Evolutionary conservation across 1,284 basidiomycete species (phyloP).

Genomic region (Apiotrichum sp.): DNA sequence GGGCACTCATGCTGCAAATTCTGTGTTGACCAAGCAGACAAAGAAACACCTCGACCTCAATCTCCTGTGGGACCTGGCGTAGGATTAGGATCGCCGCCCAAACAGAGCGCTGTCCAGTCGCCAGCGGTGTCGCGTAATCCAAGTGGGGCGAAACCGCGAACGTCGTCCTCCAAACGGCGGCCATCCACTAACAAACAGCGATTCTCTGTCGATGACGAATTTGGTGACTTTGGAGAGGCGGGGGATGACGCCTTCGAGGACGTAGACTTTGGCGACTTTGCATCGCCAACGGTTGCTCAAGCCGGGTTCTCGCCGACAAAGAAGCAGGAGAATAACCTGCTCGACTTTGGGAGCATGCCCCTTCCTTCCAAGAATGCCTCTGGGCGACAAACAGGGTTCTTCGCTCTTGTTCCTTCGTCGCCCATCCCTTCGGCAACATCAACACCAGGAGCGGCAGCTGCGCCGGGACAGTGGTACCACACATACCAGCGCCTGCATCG

Average conservation of each 20-base stretch:
- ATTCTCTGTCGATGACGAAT: constrained; percentile 28
- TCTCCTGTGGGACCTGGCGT: background rate
- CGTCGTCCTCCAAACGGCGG: constrained; percentile 1
- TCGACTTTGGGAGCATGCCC: constrained; percentile 47
- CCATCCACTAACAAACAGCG: constrained; percentile 16
- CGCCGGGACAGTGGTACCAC: constrained; percentile 31
- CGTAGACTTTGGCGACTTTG: constrained; percentile 87
- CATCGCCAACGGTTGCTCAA: constrained; percentile 21
- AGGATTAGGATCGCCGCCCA: background rate
- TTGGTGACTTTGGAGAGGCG: constrained; percentile 39
- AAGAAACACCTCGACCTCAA: constrained; percentile 1
- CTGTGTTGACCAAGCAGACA: background rate
- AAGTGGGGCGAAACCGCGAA: background rate
- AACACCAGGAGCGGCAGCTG: background rate
- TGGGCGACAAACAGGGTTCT: constrained; percentile 42
- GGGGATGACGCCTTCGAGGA: constrained; percentile 47
- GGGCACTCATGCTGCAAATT: background rate
- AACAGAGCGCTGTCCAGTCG: background rate
- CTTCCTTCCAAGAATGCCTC: constrained; percentile 32
- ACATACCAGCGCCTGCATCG: constrained; percentile 38
- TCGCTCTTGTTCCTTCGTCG: constrained; percentile 35
- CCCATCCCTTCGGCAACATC: constrained; percentile 1
- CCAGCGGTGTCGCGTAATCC: background rate
- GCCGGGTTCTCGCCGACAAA: constrained; percentile 35
- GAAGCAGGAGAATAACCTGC: constrained; percentile 30